Conservation (phyloP, 148 eudicot species). For the Agrostemma githago region DNA sequence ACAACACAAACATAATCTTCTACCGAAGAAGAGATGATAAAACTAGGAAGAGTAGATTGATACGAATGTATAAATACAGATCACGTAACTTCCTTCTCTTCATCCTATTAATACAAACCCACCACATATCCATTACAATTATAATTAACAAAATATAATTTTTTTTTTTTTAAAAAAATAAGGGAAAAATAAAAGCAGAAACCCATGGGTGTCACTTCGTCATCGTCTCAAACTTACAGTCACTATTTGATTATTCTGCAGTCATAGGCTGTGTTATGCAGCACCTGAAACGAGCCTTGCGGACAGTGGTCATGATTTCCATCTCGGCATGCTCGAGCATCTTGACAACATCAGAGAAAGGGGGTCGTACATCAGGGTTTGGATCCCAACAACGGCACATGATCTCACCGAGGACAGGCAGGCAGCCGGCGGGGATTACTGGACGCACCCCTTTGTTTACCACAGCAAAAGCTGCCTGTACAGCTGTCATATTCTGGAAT, state of each 20-base stretch:
- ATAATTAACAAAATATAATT: too few species aligned
- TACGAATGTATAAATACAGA: conserved; percentile 32
- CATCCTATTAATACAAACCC: background rate
- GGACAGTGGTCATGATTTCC: conserved; percentile 79
- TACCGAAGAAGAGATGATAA: too few species aligned
- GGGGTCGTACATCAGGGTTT: conserved; percentile 76
- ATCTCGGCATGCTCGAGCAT: conserved; percentile 89
- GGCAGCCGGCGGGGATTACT: conserved; percentile 60
- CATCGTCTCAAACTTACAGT: background rate
- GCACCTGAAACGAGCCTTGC: conserved; percentile 98
- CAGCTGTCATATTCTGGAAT: conserved; percentile 92
- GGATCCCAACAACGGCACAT: conserved; percentile 96
- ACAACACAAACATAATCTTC: too few species aligned
- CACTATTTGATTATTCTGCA: conserved; percentile 40
- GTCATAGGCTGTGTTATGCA: conserved; percentile 93
- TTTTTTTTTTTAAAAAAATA: conserved; percentile 1
- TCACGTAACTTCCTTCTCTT: conserved; percentile 29
- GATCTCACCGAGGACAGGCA: conserved; percentile 71
- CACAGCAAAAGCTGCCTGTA: conserved; percentile 98
- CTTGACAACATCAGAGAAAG: conserved; percentile 65
- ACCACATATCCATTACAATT: background rate
- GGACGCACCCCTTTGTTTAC: conserved; percentile 95
- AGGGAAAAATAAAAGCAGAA: background rate
- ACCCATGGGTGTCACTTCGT: conserved; percentile 14
- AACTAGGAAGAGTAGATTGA: conserved; percentile 19